phyloP scores from a whole-genome alignment of 257 asterid genomes.

The Cynanchum wilfordii region DNA sequence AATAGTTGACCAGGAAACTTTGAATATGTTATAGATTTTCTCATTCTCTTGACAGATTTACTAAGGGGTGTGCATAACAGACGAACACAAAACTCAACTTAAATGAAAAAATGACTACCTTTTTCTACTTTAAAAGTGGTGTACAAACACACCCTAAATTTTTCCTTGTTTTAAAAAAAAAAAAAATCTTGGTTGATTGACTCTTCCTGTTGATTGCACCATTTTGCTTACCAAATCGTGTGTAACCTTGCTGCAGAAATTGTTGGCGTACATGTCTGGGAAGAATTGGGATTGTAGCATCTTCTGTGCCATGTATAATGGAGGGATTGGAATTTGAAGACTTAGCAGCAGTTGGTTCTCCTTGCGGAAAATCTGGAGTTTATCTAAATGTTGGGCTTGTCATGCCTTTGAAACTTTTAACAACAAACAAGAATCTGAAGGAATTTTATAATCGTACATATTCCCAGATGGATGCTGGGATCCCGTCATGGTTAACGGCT shows the following conservation, averaged over 20 bases:
- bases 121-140: too few relatives aligned
- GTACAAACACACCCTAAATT: too few relatives aligned
- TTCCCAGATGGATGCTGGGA: slow-evolving; percentile 13
- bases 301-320: slow-evolving; percentile 6
- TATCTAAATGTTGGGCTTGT: slow-evolving; percentile 2
- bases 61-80: too few relatives aligned
- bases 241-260: not conserved
- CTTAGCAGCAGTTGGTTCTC: slow-evolving; percentile 8
- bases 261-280: not conserved
- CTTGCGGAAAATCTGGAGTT: slow-evolving; percentile 7
- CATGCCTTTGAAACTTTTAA: slow-evolving; percentile 1
- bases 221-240: not conserved
- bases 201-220: not conserved
- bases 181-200: not conserved
- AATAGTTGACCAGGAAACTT: too few relatives aligned
- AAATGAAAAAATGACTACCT: too few relatives aligned
- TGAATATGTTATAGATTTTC: too few relatives aligned
- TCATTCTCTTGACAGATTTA: too few relatives aligned
- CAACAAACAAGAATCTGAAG: slow-evolving; percentile 11
- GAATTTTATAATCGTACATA: slow-evolving; percentile 14
- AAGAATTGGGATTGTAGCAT: slow-evolving; percentile 7
- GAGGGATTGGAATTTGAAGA: not conserved
- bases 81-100: too few relatives aligned
- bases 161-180: too few relatives aligned
- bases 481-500: slow-evolving; percentile 1